Percentiles rank a stretch among this genome's conserved stretches.
Conservation (phyloP, 257 asterid genomes). For the Gentiana dahurica region DNA sequence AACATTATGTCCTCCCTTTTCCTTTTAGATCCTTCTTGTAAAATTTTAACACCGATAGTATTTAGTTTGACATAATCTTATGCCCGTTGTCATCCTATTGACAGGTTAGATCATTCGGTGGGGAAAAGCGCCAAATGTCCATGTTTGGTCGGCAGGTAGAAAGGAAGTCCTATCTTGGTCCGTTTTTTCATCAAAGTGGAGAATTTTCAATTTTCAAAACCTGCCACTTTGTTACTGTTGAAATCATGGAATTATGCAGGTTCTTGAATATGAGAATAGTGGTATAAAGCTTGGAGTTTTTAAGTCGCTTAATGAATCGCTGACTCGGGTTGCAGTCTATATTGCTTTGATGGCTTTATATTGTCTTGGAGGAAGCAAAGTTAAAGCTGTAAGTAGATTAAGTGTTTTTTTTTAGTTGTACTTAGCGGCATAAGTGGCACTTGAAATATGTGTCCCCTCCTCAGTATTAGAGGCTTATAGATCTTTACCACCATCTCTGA, state of each 20-base stretch:
- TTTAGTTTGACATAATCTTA: neutral
- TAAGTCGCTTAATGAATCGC: conserved; percentile 84
- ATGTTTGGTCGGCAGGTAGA: conserved; percentile 70
- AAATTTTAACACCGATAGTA: conserved; percentile 1
- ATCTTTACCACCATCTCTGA: neutral
- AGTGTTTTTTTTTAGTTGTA: conserved; percentile 8
- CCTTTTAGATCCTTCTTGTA: conserved; percentile 1
- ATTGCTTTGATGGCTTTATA: conserved; percentile 81
- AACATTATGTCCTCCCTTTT: neutral
- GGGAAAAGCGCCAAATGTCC: conserved; percentile 92
- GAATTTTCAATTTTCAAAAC: neutral
- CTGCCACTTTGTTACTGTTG: neutral
- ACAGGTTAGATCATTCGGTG: conserved; percentile 94
- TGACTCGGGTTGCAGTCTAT: conserved; percentile 90
- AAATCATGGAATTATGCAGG: conserved; percentile 36
- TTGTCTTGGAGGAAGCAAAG: conserved; percentile 98
- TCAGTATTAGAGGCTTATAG: neutral
- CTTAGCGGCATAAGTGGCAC: neutral
- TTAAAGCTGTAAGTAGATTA: conserved; percentile 70
- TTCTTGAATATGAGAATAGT: conserved; percentile 63
- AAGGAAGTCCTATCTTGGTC: neutral
- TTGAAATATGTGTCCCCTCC: neutral
- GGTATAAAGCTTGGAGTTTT: conserved; percentile 79
- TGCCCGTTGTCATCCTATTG: conserved; percentile 6
- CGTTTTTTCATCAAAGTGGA: neutral